Conservation (phyloP, 352 stramenopile species). For the Elongisporangium prolatum region DNA sequence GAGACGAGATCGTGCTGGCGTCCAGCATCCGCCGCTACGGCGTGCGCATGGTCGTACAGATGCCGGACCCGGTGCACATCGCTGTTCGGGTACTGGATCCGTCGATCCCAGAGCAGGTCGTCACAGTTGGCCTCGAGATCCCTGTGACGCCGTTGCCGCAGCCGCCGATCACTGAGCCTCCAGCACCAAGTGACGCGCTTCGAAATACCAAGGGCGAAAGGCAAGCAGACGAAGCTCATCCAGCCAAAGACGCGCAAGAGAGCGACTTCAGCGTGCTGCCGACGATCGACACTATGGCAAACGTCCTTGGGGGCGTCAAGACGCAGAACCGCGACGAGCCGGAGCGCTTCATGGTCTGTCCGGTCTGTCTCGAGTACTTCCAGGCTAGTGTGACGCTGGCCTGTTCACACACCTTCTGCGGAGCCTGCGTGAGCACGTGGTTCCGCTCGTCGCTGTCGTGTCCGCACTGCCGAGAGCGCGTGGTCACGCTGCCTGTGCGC, state of each 20-base stretch:
- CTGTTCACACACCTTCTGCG: conserved; percentile 85
- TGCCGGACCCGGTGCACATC: conserved; percentile 38
- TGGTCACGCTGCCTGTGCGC: conserved; percentile 65
- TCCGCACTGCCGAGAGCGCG: conserved; percentile 62
- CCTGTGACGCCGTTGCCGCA: conserved; percentile 4
- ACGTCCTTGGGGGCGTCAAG: conserved; percentile 15
- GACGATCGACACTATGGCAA: not conserved
- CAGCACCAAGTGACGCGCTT: conserved; percentile 6
- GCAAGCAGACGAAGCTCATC: not conserved
- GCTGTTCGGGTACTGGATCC: conserved; percentile 26
- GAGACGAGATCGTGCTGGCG: conserved; percentile 66
- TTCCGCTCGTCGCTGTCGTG: conserved; percentile 74
- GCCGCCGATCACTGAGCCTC: conserved; percentile 7
- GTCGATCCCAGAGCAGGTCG: not conserved
- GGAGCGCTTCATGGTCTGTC: conserved; percentile 73
- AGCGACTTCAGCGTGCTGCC: not conserved
- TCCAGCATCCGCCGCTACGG: conserved; percentile 51
- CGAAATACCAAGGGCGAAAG: not conserved
- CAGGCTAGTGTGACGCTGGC: conserved; percentile 68
- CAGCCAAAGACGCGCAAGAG: not conserved
- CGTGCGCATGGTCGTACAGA: conserved; percentile 45
- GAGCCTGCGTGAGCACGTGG: conserved; percentile 73
- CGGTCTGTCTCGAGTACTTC: conserved; percentile 82
- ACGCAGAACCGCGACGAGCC: conserved; percentile 34
- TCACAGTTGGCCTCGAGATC: not conserved